These are phyloP conservation scores for Stachybotrys chartarum DNA, from an alignment of 2,329 filamentous ascomycete species.

Conservation along the genomic window DNA sequence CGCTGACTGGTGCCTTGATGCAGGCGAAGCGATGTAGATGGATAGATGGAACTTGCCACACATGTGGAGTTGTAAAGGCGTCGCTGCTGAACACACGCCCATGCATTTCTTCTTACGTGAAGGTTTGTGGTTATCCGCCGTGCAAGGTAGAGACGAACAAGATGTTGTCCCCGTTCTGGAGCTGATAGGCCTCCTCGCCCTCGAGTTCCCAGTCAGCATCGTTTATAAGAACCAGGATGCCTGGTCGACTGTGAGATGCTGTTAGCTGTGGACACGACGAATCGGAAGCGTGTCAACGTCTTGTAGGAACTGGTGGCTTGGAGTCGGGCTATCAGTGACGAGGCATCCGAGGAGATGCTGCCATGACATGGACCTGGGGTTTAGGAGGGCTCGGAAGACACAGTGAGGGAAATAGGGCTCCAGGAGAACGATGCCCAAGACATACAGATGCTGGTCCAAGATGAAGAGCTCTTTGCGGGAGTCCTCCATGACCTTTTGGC, in stretches of 20 bases:
- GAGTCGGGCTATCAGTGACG: no score
- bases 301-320: no score
- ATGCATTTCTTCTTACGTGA: no score
- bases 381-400: not conserved
- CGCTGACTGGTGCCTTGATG: no score
- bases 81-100: no score
- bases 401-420: no score
- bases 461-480: slow-evolving; percentile 82
- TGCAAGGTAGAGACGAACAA: slow-evolving; percentile 96
- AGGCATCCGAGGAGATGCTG: no score
- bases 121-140: slow-evolving; percentile 56
- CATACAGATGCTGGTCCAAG: slow-evolving; percentile 80
- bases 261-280: slow-evolving; percentile 14
- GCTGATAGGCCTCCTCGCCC: slow-evolving; percentile 82
- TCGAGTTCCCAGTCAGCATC: slow-evolving; percentile 98
- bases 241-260: slow-evolving; percentile 63
- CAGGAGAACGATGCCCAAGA: slow-evolving; percentile 15
- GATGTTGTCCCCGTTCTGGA: slow-evolving; percentile 78
- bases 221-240: slow-evolving; percentile 94
- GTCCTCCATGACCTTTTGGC: slow-evolving; percentile 78
- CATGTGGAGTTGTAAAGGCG: no score
- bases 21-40: no score
- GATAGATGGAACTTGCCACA: no score
- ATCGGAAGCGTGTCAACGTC: no score
- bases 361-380: slow-evolving; percentile 2